These are phyloP conservation scores for Plenodomus tracheiphilus DNA, from an alignment of 2,329 filamentous ascomycete species.

Conservation along the genomic window DNA sequence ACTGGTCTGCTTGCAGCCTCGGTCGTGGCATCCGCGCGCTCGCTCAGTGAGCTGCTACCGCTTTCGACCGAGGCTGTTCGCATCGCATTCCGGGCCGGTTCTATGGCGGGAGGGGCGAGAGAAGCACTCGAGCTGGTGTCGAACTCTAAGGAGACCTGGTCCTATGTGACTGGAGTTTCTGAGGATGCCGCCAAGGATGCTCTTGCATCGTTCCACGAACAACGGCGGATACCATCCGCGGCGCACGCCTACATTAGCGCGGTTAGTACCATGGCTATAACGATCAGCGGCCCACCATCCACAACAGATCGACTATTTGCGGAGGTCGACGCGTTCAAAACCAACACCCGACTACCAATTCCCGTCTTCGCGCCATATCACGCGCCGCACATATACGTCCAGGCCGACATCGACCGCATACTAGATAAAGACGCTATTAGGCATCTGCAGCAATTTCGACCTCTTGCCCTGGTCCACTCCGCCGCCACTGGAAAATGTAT, in stretches of 20 bases:
- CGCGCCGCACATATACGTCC: constrained; percentile 58
- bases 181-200: constrained; percentile 56
- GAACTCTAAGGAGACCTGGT: constrained; percentile 66
- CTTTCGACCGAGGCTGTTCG: constrained; percentile 67
- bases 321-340: constrained; percentile 52
- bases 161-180: constrained; percentile 61
- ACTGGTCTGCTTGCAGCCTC: constrained; percentile 72
- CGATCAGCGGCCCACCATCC: constrained; percentile 61
- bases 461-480: constrained; percentile 52
- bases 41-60: constrained; percentile 63
- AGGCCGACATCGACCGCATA: constrained; percentile 57
- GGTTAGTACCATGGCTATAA: constrained; percentile 61
- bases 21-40: constrained; percentile 66
- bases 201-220: constrained; percentile 61
- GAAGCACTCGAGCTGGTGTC: constrained; percentile 56
- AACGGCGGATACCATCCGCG: constrained; percentile 55
- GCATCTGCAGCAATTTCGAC: constrained; percentile 48
- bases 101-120: constrained; percentile 48
- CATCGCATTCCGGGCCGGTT: constrained; percentile 67
- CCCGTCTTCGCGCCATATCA: constrained; percentile 64
- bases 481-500: constrained; percentile 52
- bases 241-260: constrained; percentile 61
- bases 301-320: constrained; percentile 57
- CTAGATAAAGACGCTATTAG: constrained; percentile 47
- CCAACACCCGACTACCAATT: constrained; percentile 56